Base-by-base conservation (phyloP, 139 green algal genomes). In the Chlamydomonas sp. region DNA sequence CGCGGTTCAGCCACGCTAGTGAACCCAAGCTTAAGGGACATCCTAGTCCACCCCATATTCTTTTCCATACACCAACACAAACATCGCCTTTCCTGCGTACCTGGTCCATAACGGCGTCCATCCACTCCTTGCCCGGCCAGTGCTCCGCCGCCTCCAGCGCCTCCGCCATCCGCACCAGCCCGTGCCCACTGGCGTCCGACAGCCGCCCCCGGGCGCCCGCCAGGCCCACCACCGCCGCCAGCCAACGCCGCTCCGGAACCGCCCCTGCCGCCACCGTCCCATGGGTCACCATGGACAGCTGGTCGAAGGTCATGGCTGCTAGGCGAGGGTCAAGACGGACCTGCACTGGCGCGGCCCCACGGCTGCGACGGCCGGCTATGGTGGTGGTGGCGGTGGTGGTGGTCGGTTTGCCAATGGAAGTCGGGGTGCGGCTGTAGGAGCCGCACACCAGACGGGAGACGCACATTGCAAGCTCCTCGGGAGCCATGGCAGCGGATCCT, bases 201-300 rank as follows among this genome's bases (percentile, higher is more conserved):
- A 87, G 17, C 4, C 62, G 72, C 15, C 15, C 4, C 60, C 2
- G 31, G 31, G 31, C 31, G 31, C 31, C 31, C 73, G 79, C 79
- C 83, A 87, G 31, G 6, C 15, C 62, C 20, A n/a, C 71, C 6
- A 58, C 73, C 72, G 31, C 74, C 5, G 15, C 10, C 83, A 87
- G 73, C 83, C 83, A 87, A 31, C 31, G 14, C 7, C 14, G 15
- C 2, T 7, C 73, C n/a, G 83, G 83, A n/a, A 31, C 83, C 1
- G 73, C 83, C 15, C 83, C 83, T 17, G 73, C 83, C 16, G 31
- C 73, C 74, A 20, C 73, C n/a, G 80, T 14, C 0, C 83, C 83
- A 31, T 71, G 10, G 62, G 75, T 14, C 83, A 87, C n/a, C 83
- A 80, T 75, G 20, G 83, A 87, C 83, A 87, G 72, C 71, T 80